Percentiles rank a stretch among this genome's conserved stretches.
phyloP scores from a whole-genome alignment of 352 stramenopile species.

The Globisporangium sylvaticum region DNA sequence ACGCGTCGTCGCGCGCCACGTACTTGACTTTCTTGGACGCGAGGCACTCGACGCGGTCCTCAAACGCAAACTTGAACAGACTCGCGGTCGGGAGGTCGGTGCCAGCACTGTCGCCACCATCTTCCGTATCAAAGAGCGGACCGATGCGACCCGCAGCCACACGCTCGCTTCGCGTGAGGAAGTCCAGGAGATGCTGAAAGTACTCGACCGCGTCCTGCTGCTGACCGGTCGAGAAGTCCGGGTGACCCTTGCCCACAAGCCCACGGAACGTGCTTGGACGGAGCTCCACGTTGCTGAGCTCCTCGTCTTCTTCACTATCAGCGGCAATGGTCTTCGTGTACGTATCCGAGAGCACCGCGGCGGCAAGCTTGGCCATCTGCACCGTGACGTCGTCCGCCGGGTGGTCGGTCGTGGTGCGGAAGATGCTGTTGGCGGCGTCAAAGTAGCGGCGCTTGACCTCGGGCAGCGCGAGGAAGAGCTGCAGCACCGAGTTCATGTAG shows the following conservation, averaged over 20 bases:
- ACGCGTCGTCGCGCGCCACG: constrained; percentile 67
- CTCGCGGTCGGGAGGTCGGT: constrained; percentile 60
- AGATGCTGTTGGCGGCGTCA: constrained; percentile 53
- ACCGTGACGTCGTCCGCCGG: constrained; percentile 70
- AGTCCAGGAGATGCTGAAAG: constrained; percentile 94
- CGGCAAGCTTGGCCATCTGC: constrained; percentile 92
- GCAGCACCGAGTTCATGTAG: constrained; percentile 98
- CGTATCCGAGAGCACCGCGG: constrained; percentile 81
- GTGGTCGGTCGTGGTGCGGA: constrained; percentile 21
- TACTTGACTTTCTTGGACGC: constrained; percentile 86
- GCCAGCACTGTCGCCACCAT: constrained; percentile 23
- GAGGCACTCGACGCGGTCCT: constrained; percentile 81
- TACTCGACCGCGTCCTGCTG: constrained; percentile 99
- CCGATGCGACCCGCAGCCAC: constrained; percentile 47
- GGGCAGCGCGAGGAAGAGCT: constrained; percentile 89
- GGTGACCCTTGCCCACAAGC: constrained; percentile 92
- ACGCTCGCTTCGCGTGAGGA: constrained; percentile 86
- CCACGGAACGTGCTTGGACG: constrained; percentile 92
- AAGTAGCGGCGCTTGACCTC: constrained; percentile 76
- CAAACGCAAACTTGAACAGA: constrained; percentile 93
- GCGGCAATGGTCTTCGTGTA: constrained; percentile 64
- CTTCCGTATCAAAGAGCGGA: constrained; percentile 32
- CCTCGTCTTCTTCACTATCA: constrained; percentile 26
- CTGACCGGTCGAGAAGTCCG: constrained; percentile 95
- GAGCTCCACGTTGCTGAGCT: constrained; percentile 37